Percentiles rank a stretch among this genome's conserved stretches.
Conservation (phyloP, 768 basidiomycete species). For the Boletus pseudopeckii region DNA sequence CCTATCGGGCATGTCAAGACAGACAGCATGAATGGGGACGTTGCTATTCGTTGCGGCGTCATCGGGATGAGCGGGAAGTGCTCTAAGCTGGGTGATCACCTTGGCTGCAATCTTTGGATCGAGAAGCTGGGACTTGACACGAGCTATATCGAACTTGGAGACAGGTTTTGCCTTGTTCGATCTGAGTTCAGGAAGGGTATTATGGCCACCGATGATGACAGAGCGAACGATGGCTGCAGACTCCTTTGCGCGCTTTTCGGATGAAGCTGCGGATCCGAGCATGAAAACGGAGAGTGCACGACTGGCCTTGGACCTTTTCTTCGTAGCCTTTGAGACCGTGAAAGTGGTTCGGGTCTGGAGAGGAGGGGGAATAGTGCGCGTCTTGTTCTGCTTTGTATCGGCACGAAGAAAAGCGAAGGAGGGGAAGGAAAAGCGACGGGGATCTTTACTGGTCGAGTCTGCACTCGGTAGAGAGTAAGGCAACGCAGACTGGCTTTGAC, state of each 20-base stretch:
- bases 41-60: conserved; percentile 15
- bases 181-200: conserved; percentile 30
- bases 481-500: conserved; percentile 27
- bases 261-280: conserved; percentile 32
- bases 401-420: conserved; percentile 41
- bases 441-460: conserved; percentile 21
- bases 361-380: conserved; percentile 9
- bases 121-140: conserved; percentile 65
- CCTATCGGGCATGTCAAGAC: conserved; percentile 58
- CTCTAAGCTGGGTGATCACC: conserved; percentile 67
- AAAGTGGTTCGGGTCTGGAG: conserved; percentile 29
- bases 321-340: conserved; percentile 33
- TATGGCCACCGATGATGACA: conserved; percentile 60
- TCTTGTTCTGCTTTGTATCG: conserved; percentile 28
- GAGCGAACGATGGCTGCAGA: conserved; percentile 62
- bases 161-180: conserved; percentile 37
- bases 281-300: conserved; percentile 31
- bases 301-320: conserved; percentile 38
- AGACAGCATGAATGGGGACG: conserved; percentile 74
- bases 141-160: conserved; percentile 53
- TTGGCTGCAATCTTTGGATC: conserved; percentile 65
- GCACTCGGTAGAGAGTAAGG: conserved; percentile 17
- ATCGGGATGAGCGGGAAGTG: conserved; percentile 41
- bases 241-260: conserved; percentile 60
- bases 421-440: conserved; percentile 49